Evolutionary conservation across 1,284 basidiomycete species (phyloP).

Genomic region (Ceratobasidium theobromae): DNA sequence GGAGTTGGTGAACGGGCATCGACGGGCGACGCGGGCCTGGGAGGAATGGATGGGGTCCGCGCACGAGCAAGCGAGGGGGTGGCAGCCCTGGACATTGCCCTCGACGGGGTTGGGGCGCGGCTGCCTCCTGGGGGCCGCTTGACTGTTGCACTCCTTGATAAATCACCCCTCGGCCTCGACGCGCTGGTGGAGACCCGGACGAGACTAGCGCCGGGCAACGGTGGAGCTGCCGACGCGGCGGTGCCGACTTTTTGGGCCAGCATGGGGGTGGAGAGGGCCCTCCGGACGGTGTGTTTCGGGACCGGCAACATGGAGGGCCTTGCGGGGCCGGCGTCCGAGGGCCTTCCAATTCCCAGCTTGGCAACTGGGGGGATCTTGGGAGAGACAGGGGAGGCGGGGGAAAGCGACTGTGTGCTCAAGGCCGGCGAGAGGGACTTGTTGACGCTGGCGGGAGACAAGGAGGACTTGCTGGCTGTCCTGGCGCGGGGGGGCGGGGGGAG

Average conservation of each 20-base stretch:
- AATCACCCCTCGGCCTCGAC: background rate
- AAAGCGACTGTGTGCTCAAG: background rate
- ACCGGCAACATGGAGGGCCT: slow-evolving; percentile 22
- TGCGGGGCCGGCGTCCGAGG: background rate
- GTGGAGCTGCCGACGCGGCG: background rate
- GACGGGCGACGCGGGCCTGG: background rate
- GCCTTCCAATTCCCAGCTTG: background rate
- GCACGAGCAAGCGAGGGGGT: slow-evolving; percentile 19
- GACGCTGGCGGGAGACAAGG: slow-evolving; percentile 4
- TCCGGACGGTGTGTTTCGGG: slow-evolving; percentile 17
- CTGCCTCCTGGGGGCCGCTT: background rate
- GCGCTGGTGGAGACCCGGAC: background rate
- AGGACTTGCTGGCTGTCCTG: slow-evolving; percentile 21
- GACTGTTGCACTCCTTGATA: slow-evolving; percentile 6
- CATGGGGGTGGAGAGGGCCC: slow-evolving; percentile 22
- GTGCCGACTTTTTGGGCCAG: slow-evolving; percentile 24
- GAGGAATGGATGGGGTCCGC: slow-evolving; percentile 12
- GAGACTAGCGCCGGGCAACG: background rate
- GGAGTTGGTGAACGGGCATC: slow-evolving; percentile 15
- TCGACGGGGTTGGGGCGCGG: background rate
- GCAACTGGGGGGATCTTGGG: background rate
- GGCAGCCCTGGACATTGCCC: background rate
- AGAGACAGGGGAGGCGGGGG: background rate
- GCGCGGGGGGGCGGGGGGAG: slow-evolving; percentile 16
- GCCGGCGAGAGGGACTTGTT: background rate